A percentile compares a stretch with the other conserved stretches of the same genome.
These are phyloP conservation scores for Coemansia sp. DNA, from an alignment of 192 early-diverging fungal species.

Conservation along the genomic window DNA sequence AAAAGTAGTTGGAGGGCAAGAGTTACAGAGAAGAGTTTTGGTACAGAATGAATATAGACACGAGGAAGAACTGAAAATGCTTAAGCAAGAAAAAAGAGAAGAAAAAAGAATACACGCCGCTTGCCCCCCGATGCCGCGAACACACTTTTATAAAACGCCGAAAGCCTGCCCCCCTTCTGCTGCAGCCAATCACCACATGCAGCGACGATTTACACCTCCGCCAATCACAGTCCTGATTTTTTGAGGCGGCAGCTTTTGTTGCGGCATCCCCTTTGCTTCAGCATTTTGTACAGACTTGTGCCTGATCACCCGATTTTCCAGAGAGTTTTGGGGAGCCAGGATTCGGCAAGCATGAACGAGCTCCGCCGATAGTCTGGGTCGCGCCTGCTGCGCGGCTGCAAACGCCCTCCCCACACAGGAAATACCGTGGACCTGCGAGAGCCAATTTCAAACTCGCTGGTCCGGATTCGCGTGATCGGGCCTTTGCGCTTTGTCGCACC, in stretches of 20 bases:
- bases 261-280: constrained; percentile 2
- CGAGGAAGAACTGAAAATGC: background rate
- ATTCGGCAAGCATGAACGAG: too few species aligned
- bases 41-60: background rate
- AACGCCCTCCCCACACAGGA: too few species aligned
- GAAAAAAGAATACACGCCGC: constrained; percentile 3
- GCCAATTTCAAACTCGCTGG: too few species aligned
- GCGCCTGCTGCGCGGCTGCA: too few species aligned
- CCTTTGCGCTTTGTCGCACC: background rate
- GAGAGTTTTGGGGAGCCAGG: background rate
- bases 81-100: constrained; percentile 10
- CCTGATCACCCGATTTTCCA: constrained; percentile 2
- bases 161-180: background rate
- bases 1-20: too few species aligned
- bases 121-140: background rate
- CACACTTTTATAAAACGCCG: constrained; percentile 19
- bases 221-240: constrained; percentile 41
- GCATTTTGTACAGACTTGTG: background rate
- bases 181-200: constrained; percentile 39
- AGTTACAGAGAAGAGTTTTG: background rate
- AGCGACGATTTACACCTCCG: constrained; percentile 7
- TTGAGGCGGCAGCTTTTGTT: constrained; percentile 26
- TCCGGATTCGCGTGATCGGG: background rate
- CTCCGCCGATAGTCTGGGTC: background rate
- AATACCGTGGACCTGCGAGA: too few species aligned